Evolutionary conservation across 2,329 filamentous ascomycete genomes (phyloP), one percentile per base, ranked within the genome.

Genomic region (Ophiostoma ips): DNA sequence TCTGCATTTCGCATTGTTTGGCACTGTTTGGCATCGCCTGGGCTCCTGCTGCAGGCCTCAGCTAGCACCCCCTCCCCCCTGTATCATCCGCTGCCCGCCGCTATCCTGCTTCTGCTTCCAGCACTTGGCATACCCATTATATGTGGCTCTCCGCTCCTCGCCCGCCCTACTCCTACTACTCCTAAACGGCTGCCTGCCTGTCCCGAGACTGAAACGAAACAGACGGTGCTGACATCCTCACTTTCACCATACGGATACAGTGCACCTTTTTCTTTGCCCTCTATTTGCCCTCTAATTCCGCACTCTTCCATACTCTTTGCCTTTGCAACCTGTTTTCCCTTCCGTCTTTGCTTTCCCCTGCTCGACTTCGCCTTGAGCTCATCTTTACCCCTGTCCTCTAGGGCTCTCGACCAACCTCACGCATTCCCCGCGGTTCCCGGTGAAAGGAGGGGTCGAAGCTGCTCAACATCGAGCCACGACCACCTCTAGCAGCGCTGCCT

Each of bases 401-500:
- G 44, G 35, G 18, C 35, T 13, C 28, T 48, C 24, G 34, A 48
- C 51, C 49, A 31, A n/a, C 46, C 36, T 24, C 38, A 47, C 31
- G 30, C 41, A 47, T 48, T 53, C 55, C 53, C 55, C 55, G 53
- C 53, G 46, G 51, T 51, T 54, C 51, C 53, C 50, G 51, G 50
- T 46, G 46, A 55, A 54, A 56, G 53, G 55, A 56, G 55, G 55
- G 55, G 55, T 55, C 50, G 48, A 50, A 56, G 53, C 55, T 55
- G 53, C 55, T 55, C 41, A 43, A 51, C 46, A 28, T 40, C 34
- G 28, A 50, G 51, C 51, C 51, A 51, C 49, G 34, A 30, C 24
- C 24, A n/a, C 24, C 40, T 30, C 30, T 21, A 28, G 15, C 38
- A n/a, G n/a, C n/a, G n/a, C 19, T 19, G 24, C 38, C 12, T 15